These are phyloP conservation scores for Lagenaria siceraria DNA, from an alignment of 306 rosid species.

Conservation along the genomic window DNA sequence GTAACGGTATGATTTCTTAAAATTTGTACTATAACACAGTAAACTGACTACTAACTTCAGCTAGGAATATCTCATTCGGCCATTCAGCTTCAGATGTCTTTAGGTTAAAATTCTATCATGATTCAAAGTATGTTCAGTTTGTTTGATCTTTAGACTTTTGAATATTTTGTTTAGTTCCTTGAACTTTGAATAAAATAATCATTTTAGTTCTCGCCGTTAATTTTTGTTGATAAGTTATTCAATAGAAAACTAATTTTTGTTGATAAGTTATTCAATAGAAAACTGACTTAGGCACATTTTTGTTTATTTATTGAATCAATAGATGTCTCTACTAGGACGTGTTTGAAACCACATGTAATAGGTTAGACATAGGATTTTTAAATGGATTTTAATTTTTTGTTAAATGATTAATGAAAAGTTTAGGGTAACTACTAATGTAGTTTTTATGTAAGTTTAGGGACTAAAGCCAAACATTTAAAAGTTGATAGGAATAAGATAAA, in stretches of 20 bases:
- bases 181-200: not conserved
- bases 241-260: not conserved
- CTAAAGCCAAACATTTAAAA: not conserved
- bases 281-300: not conserved
- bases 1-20: slow-evolving; percentile 48
- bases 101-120: not conserved
- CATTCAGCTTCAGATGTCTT: not conserved
- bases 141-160: not conserved
- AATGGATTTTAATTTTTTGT: not conserved
- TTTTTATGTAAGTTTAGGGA: not conserved
- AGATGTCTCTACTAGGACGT: not conserved
- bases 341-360: not conserved
- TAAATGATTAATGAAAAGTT: not conserved
- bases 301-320: not conserved
- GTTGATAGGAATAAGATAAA: not conserved
- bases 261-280: not conserved
- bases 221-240: not conserved
- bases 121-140: not conserved
- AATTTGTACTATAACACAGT: not conserved
- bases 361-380: not conserved
- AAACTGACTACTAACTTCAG: not conserved
- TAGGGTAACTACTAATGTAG: not conserved
- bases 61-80: not conserved
- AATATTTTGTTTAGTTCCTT: not conserved
- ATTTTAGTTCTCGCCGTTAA: not conserved